These are phyloP conservation scores for Botryosphaeria dothidea DNA, from an alignment of 2,329 filamentous ascomycete species.

Conservation along the genomic window DNA sequence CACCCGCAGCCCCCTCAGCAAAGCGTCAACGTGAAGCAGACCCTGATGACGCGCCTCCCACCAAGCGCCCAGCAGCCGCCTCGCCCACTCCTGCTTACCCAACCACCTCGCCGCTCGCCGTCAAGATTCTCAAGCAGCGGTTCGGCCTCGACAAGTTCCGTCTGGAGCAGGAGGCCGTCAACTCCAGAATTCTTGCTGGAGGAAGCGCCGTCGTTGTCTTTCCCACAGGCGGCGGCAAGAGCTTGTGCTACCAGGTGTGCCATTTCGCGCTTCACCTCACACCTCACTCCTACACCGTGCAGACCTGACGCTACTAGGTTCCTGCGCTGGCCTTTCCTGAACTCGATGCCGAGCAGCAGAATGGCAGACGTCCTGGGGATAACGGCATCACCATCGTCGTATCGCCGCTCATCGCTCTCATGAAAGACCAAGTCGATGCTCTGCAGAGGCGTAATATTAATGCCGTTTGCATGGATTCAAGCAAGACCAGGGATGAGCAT, in stretches of 20 bases:
- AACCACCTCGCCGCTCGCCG: conserved; percentile 24
- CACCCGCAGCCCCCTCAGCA: neutral
- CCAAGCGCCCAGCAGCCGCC: neutral
- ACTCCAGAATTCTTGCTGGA: conserved; percentile 45
- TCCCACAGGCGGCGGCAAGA: conserved; percentile 46
- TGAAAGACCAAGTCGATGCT: conserved; percentile 63
- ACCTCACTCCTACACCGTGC: neutral
- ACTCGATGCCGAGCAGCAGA: conserved; percentile 35
- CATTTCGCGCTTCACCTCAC: neutral
- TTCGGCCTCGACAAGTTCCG: conserved; percentile 47
- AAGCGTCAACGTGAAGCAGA: neutral
- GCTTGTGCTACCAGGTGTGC: conserved; percentile 44
- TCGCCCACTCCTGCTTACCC: neutral
- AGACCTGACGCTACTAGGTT: conserved; percentile 24
- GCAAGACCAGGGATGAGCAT: conserved; percentile 47
- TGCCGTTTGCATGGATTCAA: conserved; percentile 59
- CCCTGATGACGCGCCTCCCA: neutral
- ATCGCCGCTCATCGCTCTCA: conserved; percentile 58
- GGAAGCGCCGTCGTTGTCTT: conserved; percentile 47
- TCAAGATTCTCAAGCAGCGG: conserved; percentile 39
- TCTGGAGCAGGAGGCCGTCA: conserved; percentile 49
- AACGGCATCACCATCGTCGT: conserved; percentile 58
- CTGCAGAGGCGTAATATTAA: conserved; percentile 51
- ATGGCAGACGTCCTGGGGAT: conserved; percentile 31
- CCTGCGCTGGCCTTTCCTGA: conserved; percentile 47